A percentile compares a stretch with the other conserved stretches of the same genome.
Conservation (phyloP, 257 asterid genomes). For the Solanum corneliomulleri region DNA sequence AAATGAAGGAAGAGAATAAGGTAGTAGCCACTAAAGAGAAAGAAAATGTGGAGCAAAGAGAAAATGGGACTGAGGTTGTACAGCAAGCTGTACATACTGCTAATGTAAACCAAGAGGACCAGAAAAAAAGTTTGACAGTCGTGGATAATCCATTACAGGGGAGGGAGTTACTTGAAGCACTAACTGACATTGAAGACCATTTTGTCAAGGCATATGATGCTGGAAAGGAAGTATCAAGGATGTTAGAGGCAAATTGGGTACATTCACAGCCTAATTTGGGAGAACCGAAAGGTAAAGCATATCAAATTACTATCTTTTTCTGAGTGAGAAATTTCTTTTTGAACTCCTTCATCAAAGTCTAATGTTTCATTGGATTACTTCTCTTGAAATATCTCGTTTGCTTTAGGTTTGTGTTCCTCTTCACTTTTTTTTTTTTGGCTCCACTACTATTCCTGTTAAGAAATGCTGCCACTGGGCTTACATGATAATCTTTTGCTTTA, state of each 20-base stretch:
- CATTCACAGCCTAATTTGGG: slow-evolving; percentile 74
- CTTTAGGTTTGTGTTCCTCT: neutral
- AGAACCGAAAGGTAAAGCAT: slow-evolving; percentile 61
- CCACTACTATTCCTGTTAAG: neutral
- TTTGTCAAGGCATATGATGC: slow-evolving; percentile 77
- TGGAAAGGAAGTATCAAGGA: slow-evolving; percentile 81
- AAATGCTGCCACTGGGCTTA: neutral
- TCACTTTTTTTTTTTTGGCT: neutral
- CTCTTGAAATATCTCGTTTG: neutral
- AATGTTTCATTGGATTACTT: neutral
- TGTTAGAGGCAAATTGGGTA: slow-evolving; percentile 83
- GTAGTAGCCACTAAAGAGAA: slow-evolving; percentile 13
- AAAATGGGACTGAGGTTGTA: slow-evolving; percentile 21
- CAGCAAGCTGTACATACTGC: slow-evolving; percentile 18
- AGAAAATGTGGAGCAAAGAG: slow-evolving; percentile 13
- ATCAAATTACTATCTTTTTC: neutral
- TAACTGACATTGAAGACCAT: slow-evolving; percentile 72
- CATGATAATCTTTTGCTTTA: neutral
- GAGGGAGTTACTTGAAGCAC: slow-evolving; percentile 81
- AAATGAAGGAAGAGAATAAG: slow-evolving; percentile 26
- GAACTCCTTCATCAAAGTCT: neutral
- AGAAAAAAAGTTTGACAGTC: slow-evolving; percentile 47
- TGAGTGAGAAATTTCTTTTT: neutral
- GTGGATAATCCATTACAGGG: slow-evolving; percentile 67
- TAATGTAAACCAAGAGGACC: slow-evolving; percentile 32